These are phyloP conservation scores for Leersia perrieri DNA, from an alignment of 176 grass and related monocot genomes.

Conservation along the genomic window DNA sequence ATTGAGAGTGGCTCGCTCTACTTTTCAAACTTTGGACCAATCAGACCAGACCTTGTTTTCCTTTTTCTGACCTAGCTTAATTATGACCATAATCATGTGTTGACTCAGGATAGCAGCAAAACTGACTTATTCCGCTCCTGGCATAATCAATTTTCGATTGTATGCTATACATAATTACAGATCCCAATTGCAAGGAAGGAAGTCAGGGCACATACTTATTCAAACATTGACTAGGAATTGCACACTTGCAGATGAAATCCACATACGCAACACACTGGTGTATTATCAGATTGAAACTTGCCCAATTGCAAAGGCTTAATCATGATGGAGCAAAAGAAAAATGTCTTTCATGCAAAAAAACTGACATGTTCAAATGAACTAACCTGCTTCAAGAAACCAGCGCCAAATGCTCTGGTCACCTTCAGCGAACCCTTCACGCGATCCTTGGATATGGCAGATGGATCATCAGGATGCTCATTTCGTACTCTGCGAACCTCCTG, in stretches of 20 bases:
- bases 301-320: not conserved
- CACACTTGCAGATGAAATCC: not conserved
- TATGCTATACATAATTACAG: not conserved
- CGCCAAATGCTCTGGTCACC: slow-evolving; percentile 93
- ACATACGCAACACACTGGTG: not conserved
- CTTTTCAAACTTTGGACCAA: slow-evolving; percentile 49
- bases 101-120: slow-evolving; percentile 34
- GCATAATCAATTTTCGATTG: not conserved
- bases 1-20: not conserved
- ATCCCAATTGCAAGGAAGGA: not conserved
- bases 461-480: slow-evolving; percentile 86
- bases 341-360: slow-evolving; percentile 18
- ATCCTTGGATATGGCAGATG: slow-evolving; percentile 61
- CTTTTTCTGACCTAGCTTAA: slow-evolving; percentile 23
- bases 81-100: slow-evolving; percentile 19
- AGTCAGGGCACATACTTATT: not conserved
- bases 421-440: slow-evolving; percentile 96
- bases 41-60: not conserved
- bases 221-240: not conserved
- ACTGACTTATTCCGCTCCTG: slow-evolving; percentile 35
- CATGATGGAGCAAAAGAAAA: not conserved
- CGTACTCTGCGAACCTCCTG: slow-evolving; percentile 87
- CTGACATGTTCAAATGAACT: slow-evolving; percentile 10
- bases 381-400: slow-evolving; percentile 96
- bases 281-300: not conserved